Conservation (phyloP, 257 asterid species). For the Cynanchum wilfordii region DNA sequence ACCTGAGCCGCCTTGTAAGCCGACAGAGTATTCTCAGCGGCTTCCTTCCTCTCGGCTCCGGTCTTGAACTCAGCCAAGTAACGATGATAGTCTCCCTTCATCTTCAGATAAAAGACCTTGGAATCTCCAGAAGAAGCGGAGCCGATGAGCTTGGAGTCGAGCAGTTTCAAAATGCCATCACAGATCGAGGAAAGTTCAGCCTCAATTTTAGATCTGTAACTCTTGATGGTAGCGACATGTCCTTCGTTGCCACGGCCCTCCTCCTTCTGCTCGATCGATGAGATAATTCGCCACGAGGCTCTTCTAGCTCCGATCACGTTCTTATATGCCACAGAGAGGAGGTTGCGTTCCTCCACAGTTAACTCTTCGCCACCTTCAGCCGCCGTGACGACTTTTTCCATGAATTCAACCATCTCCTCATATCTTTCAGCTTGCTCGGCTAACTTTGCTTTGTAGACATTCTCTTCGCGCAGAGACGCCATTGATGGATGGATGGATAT, state of each 20-base stretch:
- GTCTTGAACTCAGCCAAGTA: constrained; percentile 80
- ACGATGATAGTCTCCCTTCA: constrained; percentile 86
- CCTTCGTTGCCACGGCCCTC: constrained; percentile 81
- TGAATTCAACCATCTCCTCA: constrained; percentile 92
- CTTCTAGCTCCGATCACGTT: constrained; percentile 83
- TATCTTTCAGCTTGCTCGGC: constrained; percentile 94
- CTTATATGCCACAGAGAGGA: constrained; percentile 71
- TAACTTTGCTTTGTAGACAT: constrained; percentile 82
- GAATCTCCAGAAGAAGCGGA: constrained; percentile 63
- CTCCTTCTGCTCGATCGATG: constrained; percentile 85
- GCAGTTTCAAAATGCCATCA: constrained; percentile 66
- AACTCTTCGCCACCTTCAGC: constrained; percentile 62
- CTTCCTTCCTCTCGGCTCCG: constrained; percentile 69
- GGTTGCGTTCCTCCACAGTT: constrained; percentile 79
- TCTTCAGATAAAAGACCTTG: constrained; percentile 84
- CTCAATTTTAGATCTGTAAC: constrained; percentile 81
- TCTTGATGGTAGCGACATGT: constrained; percentile 60
- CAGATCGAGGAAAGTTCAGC: constrained; percentile 66
- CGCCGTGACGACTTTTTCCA: constrained; percentile 79
- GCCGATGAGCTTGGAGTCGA: constrained; percentile 68
- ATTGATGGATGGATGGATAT: constrained; percentile 35
- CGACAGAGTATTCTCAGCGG: constrained; percentile 83
- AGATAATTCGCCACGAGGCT: constrained; percentile 73
- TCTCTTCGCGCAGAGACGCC: constrained; percentile 81
- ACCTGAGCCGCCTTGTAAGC: constrained; percentile 95